These are phyloP conservation scores for Aspergillus jensenii DNA, from an alignment of 2,329 filamentous ascomycete genomes.

Conservation along the genomic window DNA sequence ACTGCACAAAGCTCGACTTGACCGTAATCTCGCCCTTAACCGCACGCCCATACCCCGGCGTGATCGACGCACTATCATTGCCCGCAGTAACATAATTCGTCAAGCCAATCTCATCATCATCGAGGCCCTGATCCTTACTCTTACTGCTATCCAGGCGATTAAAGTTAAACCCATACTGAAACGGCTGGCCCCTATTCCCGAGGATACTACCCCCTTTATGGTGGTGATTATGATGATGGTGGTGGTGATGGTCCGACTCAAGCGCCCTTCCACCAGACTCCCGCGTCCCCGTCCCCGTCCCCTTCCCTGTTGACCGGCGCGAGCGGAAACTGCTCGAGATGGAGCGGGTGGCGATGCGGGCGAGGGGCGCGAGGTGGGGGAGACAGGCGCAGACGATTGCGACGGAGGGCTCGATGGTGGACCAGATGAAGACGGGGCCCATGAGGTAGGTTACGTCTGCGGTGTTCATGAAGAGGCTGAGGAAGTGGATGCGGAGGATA, in stretches of 20 bases:
- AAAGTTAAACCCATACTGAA: neutral
- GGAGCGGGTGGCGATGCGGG: neutral
- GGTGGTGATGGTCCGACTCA: no score
- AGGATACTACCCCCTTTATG: neutral
- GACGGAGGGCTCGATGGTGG: conserved; percentile 13
- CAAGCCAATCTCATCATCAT: conserved; percentile 5
- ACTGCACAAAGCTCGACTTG: no score
- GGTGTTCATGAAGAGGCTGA: conserved; percentile 1
- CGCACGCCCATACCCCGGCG: no score
- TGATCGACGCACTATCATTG: no score
- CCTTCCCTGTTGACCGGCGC: no score
- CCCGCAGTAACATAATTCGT: neutral
- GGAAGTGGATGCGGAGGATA: conserved; percentile 12
- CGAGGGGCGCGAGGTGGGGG: conserved; percentile 16
- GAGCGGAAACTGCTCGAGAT: neutral
- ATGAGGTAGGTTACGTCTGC: conserved; percentile 12
- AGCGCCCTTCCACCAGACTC: no score
- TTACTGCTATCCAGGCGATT: neutral
- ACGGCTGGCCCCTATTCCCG: neutral
- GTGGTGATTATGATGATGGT: no score
- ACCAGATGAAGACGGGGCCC: conserved; percentile 15
- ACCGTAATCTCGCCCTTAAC: no score
- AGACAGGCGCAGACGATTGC: conserved; percentile 16
- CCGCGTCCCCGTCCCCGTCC: no score
- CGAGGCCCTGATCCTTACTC: neutral